phyloP scores from a whole-genome alignment of 345 rosid species.

The Rhizophora apiculata region DNA sequence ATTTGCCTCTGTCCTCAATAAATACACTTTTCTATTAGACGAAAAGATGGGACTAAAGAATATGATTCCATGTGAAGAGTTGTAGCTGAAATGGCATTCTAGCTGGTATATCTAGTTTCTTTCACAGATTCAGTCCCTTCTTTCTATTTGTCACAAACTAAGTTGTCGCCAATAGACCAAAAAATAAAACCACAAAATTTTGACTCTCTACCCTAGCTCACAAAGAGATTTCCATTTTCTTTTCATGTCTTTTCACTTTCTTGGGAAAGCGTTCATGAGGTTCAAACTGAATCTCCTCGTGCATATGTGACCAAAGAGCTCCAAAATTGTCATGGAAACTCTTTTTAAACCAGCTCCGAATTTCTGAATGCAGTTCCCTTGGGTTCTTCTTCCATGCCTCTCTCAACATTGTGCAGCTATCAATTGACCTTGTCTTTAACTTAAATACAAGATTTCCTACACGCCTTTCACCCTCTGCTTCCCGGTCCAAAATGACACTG shows the following conservation, averaged over 20 bases:
- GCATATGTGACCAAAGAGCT: slow-evolving; percentile 62
- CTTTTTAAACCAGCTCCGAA: slow-evolving; percentile 71
- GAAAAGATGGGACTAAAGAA: too few species aligned
- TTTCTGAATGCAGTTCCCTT: slow-evolving; percentile 42
- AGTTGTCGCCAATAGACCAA: background rate
- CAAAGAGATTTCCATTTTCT: background rate
- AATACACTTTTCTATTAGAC: too few species aligned
- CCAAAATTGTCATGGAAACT: slow-evolving; percentile 42
- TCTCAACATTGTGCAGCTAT: slow-evolving; percentile 47
- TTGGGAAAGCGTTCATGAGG: slow-evolving; percentile 32
- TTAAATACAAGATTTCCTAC: slow-evolving; percentile 59
- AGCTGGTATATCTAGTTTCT: background rate
- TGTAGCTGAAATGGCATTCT: background rate
- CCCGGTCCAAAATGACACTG: slow-evolving; percentile 49
- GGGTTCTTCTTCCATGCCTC: slow-evolving; percentile 53
- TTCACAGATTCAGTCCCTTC: background rate
- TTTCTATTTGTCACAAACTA: background rate
- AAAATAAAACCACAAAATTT: background rate
- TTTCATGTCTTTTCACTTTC: slow-evolving; percentile 26
- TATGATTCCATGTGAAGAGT: too few species aligned
- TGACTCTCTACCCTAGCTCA: background rate
- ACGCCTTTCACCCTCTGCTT: slow-evolving; percentile 54
- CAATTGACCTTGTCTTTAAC: slow-evolving; percentile 41
- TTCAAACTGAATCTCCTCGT: slow-evolving; percentile 39
- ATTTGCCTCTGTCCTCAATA: too few species aligned